Percentiles rank a stretch among this genome's conserved stretches.
These are phyloP conservation scores for Claviceps africana DNA, from an alignment of 2,329 filamentous ascomycete species.

Conservation along the genomic window DNA sequence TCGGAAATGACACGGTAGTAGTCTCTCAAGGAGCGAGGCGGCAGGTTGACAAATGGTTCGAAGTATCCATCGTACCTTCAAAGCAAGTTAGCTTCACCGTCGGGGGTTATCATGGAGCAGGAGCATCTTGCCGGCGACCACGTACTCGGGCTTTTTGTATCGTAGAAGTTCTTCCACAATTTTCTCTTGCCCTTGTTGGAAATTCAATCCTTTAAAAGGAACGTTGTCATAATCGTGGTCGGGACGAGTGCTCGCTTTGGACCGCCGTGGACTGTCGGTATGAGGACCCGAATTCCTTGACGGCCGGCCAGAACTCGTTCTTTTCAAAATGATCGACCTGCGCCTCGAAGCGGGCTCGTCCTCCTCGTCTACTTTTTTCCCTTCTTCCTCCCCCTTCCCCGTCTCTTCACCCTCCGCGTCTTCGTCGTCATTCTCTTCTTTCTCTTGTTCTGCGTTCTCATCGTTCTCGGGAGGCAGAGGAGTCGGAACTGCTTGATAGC, in stretches of 20 bases:
- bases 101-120: too few relatives aligned
- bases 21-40: conserved; percentile 61
- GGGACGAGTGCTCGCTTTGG: conserved; percentile 26
- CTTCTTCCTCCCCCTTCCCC: conserved; percentile 17
- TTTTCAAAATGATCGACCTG: conserved; percentile 26
- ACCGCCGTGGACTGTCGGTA: conserved; percentile 20
- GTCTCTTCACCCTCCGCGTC: conserved; percentile 6
- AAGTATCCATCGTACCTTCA: conserved; percentile 54
- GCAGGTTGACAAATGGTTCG: conserved; percentile 64
- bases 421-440: conserved; percentile 18
- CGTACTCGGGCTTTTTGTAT: conserved; percentile 51
- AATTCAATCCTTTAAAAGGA: conserved; percentile 57
- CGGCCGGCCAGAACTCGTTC: conserved; percentile 20
- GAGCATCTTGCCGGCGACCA: neutral
- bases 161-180: conserved; percentile 64
- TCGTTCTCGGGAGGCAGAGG: conserved; percentile 42
- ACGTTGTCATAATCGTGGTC: conserved; percentile 41
- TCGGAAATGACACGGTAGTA: conserved; percentile 77
- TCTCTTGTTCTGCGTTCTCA: conserved; percentile 16
- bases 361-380: conserved; percentile 19
- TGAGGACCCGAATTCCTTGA: conserved; percentile 20
- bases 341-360: conserved; percentile 20
- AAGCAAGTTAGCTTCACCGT: conserved; percentile 14
- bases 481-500: conserved; percentile 59
- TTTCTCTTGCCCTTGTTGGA: conserved; percentile 79